Base-by-base conservation (phyloP, 2,329 filamentous ascomycete species). In the Metarhizium robertsii region DNA sequence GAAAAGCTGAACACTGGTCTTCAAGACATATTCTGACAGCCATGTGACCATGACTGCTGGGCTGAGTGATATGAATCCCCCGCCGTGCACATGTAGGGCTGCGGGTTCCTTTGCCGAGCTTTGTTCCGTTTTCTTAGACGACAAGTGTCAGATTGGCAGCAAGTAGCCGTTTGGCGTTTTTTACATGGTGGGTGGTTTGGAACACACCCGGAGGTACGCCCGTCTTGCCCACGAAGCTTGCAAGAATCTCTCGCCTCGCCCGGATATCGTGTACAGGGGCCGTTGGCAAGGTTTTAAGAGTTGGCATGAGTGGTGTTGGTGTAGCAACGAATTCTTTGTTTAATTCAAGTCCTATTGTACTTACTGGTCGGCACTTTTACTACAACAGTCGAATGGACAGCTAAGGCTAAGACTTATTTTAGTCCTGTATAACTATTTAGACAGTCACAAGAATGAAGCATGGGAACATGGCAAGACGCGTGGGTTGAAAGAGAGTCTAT, bases 1-100 rank as follows among this genome's bases (percentile, higher is more conserved):
- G 53, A 64, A 64, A 2, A 62, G 36, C 2, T 57, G 61, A 2
- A 51, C 55, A 1, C 29, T 47, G 6, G 45, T 49, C 10, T 62
- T 43, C n/a, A 43, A 14, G 6, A 43, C 40, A 18, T 20, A 2
- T 20, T 20, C 40, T 18, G 40, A 14, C 13, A 43, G 40, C 13
- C 40, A 4, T 16, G 40, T 18, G 13, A 43, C n/a, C 5, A 43
- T 16, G 2, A 18, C 40, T 2, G 40, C 40, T 18, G 8, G 40
- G 5, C 40, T 43, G 2, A 43, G n/a, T 6, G 40, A 13, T 8
- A 43, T 14, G 4, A 43, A 43, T 14, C 10, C 40, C n/a, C 40
- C 40, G 5, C 40, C 40, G 40, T 16, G 8, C 13, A 14, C 2
- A 43, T 16, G 20, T 20, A 20, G 2, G 20, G 2, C 20, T 20